Evolutionary conservation across 176 grass and related monocot species (phyloP).

Genomic region (Oryza brachyantha): DNA sequence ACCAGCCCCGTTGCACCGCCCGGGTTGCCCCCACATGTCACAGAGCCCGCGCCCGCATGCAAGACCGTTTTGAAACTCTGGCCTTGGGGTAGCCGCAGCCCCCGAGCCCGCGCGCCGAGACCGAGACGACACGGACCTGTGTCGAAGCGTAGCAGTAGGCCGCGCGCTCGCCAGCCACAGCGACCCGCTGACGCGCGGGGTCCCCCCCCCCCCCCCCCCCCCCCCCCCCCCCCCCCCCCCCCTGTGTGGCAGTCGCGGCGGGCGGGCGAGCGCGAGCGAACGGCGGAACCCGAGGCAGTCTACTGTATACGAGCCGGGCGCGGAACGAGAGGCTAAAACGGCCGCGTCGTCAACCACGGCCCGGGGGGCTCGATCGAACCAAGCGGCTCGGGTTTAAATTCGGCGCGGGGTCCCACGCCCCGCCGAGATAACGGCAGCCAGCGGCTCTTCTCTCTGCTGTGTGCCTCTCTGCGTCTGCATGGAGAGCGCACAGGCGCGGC

Average conservation of each 20-base stretch:
- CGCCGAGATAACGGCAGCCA: not conserved
- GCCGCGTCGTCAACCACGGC: conserved; percentile 36
- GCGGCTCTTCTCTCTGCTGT: not conserved
- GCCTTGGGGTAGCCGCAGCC: not conserved
- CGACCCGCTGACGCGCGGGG: not conserved
- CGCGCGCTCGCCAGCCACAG: no score
- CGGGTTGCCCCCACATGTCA: conserved; percentile 23
- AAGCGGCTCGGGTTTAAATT: conserved; percentile 17
- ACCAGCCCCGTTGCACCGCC: not conserved
- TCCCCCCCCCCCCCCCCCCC: no score
- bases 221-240: no score
- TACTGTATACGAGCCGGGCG: not conserved
- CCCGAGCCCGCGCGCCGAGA: not conserved
- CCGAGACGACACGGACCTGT: conserved; percentile 39
- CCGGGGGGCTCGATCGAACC: not conserved
- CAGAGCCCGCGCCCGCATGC: not conserved
- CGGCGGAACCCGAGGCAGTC: not conserved
- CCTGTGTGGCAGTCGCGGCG: conserved; percentile 11
- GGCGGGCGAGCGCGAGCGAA: not conserved
- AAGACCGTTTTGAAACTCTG: conserved; percentile 35
- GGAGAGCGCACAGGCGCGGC: not conserved
- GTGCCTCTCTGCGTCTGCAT: not conserved
- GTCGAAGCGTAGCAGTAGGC: no score
- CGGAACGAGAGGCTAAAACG: conserved; percentile 31
- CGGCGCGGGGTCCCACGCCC: not conserved